Evolutionary conservation across 73 alveolate species (phyloP).

Genomic region (Paramecium pentaurelia): DNA sequence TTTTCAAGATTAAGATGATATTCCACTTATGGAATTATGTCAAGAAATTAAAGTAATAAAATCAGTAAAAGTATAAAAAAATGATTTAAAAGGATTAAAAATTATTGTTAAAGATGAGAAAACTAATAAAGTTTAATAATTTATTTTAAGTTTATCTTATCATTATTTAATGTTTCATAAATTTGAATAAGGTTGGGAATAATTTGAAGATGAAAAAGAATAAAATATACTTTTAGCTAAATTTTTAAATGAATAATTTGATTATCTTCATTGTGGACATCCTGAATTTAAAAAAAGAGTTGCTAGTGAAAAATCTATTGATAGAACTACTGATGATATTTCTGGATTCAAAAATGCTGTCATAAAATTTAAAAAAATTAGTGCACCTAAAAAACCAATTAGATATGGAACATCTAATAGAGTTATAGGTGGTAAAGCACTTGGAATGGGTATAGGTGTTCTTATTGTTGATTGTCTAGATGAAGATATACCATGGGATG

Average conservation of each 20-base stretch:
- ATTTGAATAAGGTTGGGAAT: neutral
- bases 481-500: conserved; percentile 40
- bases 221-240: neutral
- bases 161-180: conserved; percentile 39
- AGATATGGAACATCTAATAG: conserved; percentile 19
- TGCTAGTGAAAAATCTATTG: neutral
- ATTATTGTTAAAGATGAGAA: neutral
- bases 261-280: conserved; percentile 2
- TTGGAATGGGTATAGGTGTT: conserved; percentile 24
- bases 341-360: conserved; percentile 17
- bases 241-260: neutral
- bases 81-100: neutral
- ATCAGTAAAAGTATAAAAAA: neutral
- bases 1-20: neutral
- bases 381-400: conserved; percentile 48
- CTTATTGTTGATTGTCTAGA: conserved; percentile 39
- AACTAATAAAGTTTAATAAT: neutral
- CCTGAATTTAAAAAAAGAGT: conserved; percentile 14
- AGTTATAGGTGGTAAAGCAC: conserved; percentile 30
- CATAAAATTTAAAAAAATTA: neutral
- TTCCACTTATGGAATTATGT: neutral
- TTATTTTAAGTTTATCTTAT: neutral
- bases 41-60: neutral
- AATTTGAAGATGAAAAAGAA: neutral
- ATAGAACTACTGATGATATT: conserved; percentile 7